Percentiles rank a stretch among this genome's conserved stretches.
Evolutionary conservation across 345 rosid genomes (phyloP).

Genomic region (Cardamine occulta): DNA sequence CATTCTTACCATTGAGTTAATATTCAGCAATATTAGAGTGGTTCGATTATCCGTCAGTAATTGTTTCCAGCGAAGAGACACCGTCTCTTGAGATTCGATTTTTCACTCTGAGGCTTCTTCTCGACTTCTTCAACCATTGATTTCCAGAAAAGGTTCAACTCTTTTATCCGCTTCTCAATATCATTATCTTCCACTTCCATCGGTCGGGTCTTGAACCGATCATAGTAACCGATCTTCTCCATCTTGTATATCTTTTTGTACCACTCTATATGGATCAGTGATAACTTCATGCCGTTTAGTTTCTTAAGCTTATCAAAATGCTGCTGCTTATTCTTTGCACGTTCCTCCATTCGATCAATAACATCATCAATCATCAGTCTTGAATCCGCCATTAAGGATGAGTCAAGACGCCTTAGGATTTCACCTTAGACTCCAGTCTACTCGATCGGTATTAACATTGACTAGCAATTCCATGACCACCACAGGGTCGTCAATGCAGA

Average conservation of each 20-base stretch:
- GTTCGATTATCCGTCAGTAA: slow-evolving; percentile 75
- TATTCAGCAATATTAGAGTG: slow-evolving; percentile 74
- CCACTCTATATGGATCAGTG: slow-evolving; percentile 59
- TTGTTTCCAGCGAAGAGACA: slow-evolving; percentile 54
- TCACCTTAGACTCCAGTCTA: slow-evolving; percentile 33
- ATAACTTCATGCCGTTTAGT: slow-evolving; percentile 38
- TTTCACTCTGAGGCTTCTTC: slow-evolving; percentile 58
- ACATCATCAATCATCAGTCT: neutral
- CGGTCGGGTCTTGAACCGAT: slow-evolving; percentile 49
- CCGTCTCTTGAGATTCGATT: slow-evolving; percentile 27
- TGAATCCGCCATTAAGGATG: neutral
- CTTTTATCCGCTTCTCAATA: no score
- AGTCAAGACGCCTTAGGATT: neutral
- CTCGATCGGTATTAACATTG: neutral
- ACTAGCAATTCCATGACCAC: slow-evolving; percentile 41
- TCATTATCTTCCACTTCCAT: no score
- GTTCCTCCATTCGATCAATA: slow-evolving; percentile 33
- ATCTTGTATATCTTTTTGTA: slow-evolving; percentile 56
- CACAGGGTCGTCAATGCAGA: slow-evolving; percentile 58
- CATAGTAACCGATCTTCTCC: slow-evolving; percentile 58
- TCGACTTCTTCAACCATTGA: slow-evolving; percentile 35
- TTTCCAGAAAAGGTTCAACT: slow-evolving; percentile 49
- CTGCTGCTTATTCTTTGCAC: slow-evolving; percentile 15
- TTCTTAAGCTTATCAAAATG: neutral
- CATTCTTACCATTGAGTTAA: slow-evolving; percentile 40